These are phyloP conservation scores for Blepharisma undulans DNA, from an alignment of 169 alveolate species.

Conservation along the genomic window DNA sequence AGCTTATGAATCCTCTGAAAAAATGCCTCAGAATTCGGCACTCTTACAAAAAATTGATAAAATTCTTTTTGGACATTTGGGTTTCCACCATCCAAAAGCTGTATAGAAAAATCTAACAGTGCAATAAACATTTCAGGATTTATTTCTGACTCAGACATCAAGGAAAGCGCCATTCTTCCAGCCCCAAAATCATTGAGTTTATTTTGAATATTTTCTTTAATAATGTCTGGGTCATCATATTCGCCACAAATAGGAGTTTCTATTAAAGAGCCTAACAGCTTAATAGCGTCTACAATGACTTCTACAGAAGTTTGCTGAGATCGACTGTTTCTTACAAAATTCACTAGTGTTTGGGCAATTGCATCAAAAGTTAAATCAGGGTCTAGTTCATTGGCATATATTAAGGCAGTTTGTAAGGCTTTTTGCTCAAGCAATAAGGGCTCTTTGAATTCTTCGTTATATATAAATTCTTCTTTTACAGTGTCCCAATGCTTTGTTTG, in stretches of 20 bases:
- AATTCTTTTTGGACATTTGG: conserved; percentile 56
- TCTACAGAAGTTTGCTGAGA: background rate
- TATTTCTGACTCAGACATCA: background rate
- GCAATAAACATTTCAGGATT: conserved; percentile 2
- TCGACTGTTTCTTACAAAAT: background rate
- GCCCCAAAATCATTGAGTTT: background rate
- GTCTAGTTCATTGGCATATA: background rate
- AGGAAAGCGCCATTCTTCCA: background rate
- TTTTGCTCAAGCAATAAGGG: background rate
- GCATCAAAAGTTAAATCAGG: background rate
- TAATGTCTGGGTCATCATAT: background rate
- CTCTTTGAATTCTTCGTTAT: background rate
- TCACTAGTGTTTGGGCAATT: background rate
- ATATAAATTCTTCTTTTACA: background rate
- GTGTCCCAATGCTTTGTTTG: background rate
- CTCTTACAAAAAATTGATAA: conserved; percentile 53
- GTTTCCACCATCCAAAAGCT: conserved; percentile 64
- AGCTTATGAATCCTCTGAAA: conserved; percentile 40
- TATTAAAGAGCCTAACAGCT: background rate
- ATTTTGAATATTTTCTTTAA: background rate
- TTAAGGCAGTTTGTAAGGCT: background rate
- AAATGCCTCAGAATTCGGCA: conserved; percentile 59
- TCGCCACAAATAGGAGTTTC: background rate
- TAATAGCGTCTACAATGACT: background rate
- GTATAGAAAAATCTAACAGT: background rate